These are phyloP conservation scores for Aegilops umbellulata DNA, from an alignment of 176 grass and related monocot genomes.

Conservation along the genomic window DNA sequence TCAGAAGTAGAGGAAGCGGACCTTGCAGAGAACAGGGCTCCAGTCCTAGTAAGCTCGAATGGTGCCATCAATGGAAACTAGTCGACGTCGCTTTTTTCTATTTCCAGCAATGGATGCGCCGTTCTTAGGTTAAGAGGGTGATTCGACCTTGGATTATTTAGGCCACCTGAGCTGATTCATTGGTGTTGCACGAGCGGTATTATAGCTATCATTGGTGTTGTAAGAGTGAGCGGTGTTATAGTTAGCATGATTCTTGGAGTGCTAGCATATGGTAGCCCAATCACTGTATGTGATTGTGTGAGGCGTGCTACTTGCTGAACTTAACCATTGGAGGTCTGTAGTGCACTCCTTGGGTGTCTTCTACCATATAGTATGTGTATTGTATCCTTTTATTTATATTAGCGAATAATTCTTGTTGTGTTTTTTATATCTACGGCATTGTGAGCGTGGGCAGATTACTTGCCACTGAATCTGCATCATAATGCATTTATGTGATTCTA, in stretches of 20 bases:
- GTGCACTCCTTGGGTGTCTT: neutral
- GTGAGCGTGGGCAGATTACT: no score
- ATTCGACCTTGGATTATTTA: slow-evolving; percentile 22
- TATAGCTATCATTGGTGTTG: no score
- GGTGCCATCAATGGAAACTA: slow-evolving; percentile 28
- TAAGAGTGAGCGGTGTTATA: neutral
- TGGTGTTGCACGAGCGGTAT: slow-evolving; percentile 26
- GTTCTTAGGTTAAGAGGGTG: slow-evolving; percentile 11
- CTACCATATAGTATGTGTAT: neutral
- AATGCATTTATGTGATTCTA: no score
- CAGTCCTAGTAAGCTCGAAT: slow-evolving; percentile 14
- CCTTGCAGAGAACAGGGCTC: slow-evolving; percentile 26
- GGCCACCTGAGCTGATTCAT: neutral
- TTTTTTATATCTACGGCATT: no score
- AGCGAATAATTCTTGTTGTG: neutral
- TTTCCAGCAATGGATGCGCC: neutral
- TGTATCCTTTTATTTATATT: neutral
- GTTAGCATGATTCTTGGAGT: slow-evolving; percentile 18
- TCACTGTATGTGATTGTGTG: neutral
- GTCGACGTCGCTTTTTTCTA: slow-evolving; percentile 8
- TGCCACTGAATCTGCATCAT: no score
- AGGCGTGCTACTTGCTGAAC: neutral
- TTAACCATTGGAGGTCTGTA: slow-evolving; percentile 17
- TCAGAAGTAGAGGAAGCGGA: slow-evolving; percentile 55
- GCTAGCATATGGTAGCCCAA: neutral